phyloP scores from a whole-genome alignment of 768 basidiomycete genomes.

The Leccinum subgranulosum region DNA sequence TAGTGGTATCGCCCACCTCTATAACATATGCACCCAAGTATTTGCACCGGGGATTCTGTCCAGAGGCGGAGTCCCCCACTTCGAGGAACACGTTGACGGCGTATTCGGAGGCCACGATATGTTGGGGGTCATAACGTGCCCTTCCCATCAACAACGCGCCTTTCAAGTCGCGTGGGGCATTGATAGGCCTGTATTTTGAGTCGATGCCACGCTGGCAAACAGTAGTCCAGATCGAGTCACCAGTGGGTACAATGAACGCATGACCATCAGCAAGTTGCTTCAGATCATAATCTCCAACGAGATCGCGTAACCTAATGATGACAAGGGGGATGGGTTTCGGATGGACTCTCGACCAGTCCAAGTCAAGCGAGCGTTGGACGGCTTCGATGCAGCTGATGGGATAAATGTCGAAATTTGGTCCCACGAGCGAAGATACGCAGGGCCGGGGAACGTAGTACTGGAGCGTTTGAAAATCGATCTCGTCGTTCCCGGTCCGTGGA shows the following conservation, averaged over 20 bases:
- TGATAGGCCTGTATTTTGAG: conserved; percentile 3
- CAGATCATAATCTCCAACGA: conserved; percentile 8
- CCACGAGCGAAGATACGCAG: neutral
- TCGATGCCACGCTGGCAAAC: conserved; percentile 15
- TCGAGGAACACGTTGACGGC: conserved; percentile 29
- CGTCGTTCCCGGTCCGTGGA: conserved; percentile 4
- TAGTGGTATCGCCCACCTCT: neutral
- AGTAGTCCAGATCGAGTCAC: conserved; percentile 14
- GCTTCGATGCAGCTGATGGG: conserved; percentile 6
- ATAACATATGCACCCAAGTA: conserved; percentile 29
- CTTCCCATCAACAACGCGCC: neutral
- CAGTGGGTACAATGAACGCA: conserved; percentile 6
- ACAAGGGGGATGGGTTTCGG: conserved; percentile 23
- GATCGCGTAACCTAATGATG: conserved; percentile 16
- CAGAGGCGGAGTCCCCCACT: neutral
- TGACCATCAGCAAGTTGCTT: neutral
- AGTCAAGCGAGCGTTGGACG: conserved; percentile 10
- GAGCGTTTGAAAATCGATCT: conserved; percentile 1
- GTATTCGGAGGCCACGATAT: conserved; percentile 15
- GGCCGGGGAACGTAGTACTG: conserved; percentile 7
- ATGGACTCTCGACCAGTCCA: conserved; percentile 4
- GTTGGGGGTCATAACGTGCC: conserved; percentile 12
- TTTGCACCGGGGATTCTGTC: conserved; percentile 1
- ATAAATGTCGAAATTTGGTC: neutral
- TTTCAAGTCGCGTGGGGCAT: no score